Evolutionary conservation across 2,329 filamentous ascomycete genomes (phyloP).

Genomic region (Paraconiothyrium brasiliense): DNA sequence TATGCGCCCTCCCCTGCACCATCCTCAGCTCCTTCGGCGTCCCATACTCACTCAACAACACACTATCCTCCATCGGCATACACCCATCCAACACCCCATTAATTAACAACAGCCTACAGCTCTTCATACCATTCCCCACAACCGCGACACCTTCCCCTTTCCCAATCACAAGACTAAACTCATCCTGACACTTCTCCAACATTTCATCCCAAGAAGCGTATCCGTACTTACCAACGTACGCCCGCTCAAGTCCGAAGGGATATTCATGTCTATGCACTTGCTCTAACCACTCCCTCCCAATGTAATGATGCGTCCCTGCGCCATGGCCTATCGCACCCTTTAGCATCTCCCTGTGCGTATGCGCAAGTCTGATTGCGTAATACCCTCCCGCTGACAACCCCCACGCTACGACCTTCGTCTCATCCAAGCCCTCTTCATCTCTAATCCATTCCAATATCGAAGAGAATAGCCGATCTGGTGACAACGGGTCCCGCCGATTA

Average conservation of each 20-base stretch:
- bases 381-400: slow-evolving; percentile 67
- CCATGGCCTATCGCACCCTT: slow-evolving; percentile 62
- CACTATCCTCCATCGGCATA: slow-evolving; percentile 68
- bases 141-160: slow-evolving; percentile 59
- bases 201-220: slow-evolving; percentile 51
- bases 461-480: slow-evolving; percentile 62
- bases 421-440: slow-evolving; percentile 56
- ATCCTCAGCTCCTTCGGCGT: slow-evolving; percentile 62
- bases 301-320: slow-evolving; percentile 67
- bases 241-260: slow-evolving; percentile 64
- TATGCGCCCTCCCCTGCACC: slow-evolving; percentile 55
- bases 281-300: slow-evolving; percentile 63
- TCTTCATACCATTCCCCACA: slow-evolving; percentile 49
- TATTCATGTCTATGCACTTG: slow-evolving; percentile 65
- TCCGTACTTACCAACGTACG: slow-evolving; percentile 58
- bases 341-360: slow-evolving; percentile 62
- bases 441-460: slow-evolving; percentile 63
- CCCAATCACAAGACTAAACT: slow-evolving; percentile 62
- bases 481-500: slow-evolving; percentile 55
- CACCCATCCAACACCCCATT: slow-evolving; percentile 68
- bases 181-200: slow-evolving; percentile 58
- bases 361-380: slow-evolving; percentile 65
- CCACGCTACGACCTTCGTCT: slow-evolving; percentile 61
- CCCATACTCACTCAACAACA: slow-evolving; percentile 62
- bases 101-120: slow-evolving; percentile 61